phyloP scores from a whole-genome alignment of 805 yeast species.

The Candida easanensis region DNA sequence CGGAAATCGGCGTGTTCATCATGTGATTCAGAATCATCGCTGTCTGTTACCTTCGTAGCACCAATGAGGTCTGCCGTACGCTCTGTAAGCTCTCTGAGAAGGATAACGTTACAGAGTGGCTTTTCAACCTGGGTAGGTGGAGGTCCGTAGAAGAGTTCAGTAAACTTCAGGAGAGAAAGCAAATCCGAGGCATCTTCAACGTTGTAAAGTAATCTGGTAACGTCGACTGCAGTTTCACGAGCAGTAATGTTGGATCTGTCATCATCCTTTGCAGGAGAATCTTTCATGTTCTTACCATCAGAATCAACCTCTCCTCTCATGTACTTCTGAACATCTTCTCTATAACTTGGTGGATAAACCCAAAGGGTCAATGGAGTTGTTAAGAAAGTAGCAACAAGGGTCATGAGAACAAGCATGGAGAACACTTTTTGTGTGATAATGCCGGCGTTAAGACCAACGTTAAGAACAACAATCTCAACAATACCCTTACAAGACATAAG shows the following conservation, averaged over 20 bases:
- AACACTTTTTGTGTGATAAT: slow-evolving; percentile 63
- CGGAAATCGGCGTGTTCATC: slow-evolving; percentile 23
- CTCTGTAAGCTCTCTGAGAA: slow-evolving; percentile 58
- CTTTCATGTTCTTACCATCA: slow-evolving; percentile 27
- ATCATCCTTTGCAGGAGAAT: slow-evolving; percentile 1
- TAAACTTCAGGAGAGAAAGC: slow-evolving; percentile 23
- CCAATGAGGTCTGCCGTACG: slow-evolving; percentile 69
- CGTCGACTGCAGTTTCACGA: slow-evolving; percentile 8
- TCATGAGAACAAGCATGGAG: slow-evolving; percentile 84
- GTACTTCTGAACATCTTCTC: slow-evolving; percentile 43
- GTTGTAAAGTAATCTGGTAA: slow-evolving; percentile 23
- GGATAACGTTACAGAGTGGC: slow-evolving; percentile 45
- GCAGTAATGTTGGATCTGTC: slow-evolving; percentile 14
- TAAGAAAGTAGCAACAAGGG: slow-evolving; percentile 70
- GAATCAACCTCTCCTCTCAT: slow-evolving; percentile 29
- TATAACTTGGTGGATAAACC: slow-evolving; percentile 59
- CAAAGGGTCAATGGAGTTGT: slow-evolving; percentile 72
- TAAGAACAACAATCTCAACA: slow-evolving; percentile 77
- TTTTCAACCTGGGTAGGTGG: slow-evolving; percentile 22
- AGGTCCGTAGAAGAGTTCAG: slow-evolving; percentile 27
- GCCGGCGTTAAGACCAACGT: slow-evolving; percentile 68
- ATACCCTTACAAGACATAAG: slow-evolving; percentile 89
- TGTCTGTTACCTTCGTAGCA: slow-evolving; percentile 46
- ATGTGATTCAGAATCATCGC: slow-evolving; percentile 23
- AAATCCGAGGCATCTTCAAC: slow-evolving; percentile 25